phyloP scores from a whole-genome alignment of 2,329 filamentous ascomycete genomes.

The Akanthomyces uredinophilus region DNA sequence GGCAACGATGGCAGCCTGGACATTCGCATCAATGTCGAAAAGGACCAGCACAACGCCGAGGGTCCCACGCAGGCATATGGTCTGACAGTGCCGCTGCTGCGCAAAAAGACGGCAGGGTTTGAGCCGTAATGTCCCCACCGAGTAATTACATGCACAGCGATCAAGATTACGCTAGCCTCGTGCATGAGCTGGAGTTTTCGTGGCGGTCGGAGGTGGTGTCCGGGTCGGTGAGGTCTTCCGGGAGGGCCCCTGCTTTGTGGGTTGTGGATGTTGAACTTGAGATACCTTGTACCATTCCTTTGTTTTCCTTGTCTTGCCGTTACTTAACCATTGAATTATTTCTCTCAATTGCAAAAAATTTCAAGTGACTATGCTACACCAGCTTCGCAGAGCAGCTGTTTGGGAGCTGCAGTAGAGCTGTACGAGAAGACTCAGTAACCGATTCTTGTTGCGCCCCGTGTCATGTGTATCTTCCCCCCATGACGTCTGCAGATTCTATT shows the following conservation, averaged over 20 bases:
- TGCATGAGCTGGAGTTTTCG: neutral
- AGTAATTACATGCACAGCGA: neutral
- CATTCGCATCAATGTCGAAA: constrained; percentile 80
- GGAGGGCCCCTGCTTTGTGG: neutral
- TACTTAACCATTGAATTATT: neutral
- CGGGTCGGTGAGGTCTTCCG: constrained; percentile 10
- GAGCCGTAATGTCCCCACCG: neutral
- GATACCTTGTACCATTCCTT: constrained; percentile 7
- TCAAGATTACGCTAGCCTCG: constrained; percentile 8
- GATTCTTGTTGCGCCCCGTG: no score
- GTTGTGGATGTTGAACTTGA: neutral
- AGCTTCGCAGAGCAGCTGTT: no score
- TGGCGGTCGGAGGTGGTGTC: constrained; percentile 2
- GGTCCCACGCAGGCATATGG: constrained; percentile 81
- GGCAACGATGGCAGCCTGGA: constrained; percentile 62
- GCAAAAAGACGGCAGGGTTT: neutral
- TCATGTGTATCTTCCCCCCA: neutral
- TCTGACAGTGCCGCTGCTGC: constrained; percentile 72
- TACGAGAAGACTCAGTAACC: no score
- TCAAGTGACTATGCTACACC: neutral
- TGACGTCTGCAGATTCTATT: neutral
- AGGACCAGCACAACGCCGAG: constrained; percentile 73
- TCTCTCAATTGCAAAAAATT: neutral
- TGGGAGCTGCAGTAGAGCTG: no score
- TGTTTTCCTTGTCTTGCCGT: neutral